These are phyloP conservation scores for Trichoderma sp. DNA, from an alignment of 2,329 filamentous ascomycete genomes.

Conservation along the genomic window DNA sequence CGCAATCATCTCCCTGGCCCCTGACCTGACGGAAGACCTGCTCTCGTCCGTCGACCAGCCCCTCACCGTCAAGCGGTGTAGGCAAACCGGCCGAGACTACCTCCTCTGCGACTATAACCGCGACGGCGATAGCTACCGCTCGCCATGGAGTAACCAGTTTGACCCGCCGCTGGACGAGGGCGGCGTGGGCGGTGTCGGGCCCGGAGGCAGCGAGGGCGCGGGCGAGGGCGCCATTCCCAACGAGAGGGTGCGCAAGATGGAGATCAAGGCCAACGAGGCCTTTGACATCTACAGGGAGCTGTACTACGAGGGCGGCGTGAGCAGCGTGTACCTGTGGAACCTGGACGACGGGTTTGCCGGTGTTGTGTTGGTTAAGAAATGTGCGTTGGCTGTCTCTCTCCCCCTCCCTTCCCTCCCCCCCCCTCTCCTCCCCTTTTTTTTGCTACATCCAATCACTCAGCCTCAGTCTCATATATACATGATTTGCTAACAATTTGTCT, in stretches of 20 bases:
- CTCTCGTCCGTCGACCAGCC: constrained; percentile 97
- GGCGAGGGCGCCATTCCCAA: constrained; percentile 83
- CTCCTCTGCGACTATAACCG: constrained; percentile 99
- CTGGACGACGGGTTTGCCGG: constrained; percentile 96
- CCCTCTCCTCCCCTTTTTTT: neutral
- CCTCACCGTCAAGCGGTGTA: constrained; percentile 79
- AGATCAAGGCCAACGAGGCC: constrained; percentile 88
- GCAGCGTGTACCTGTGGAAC: constrained; percentile 97
- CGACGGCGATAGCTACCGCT: constrained; percentile 95
- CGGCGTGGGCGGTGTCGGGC: constrained; percentile 51
- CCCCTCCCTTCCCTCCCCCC: neutral
- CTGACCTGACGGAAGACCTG: constrained; percentile 92
- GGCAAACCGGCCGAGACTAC: constrained; percentile 88
- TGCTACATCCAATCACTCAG: neutral
- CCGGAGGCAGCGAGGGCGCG: constrained; percentile 55
- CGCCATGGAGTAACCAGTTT: constrained; percentile 99
- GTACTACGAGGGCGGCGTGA: constrained; percentile 95
- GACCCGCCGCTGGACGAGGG: constrained; percentile 77
- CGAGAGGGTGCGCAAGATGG: constrained; percentile 88
- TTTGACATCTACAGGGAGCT: constrained; percentile 96
- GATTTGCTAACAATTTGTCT: neutral
- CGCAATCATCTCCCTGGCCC: constrained; percentile 81
- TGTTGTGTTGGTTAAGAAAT: constrained; percentile 93
- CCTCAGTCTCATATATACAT: neutral
- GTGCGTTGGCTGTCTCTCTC: constrained; percentile 45